Conservation (phyloP, 2,329 filamentous ascomycete species). For the Trichocomaceae sp. region DNA sequence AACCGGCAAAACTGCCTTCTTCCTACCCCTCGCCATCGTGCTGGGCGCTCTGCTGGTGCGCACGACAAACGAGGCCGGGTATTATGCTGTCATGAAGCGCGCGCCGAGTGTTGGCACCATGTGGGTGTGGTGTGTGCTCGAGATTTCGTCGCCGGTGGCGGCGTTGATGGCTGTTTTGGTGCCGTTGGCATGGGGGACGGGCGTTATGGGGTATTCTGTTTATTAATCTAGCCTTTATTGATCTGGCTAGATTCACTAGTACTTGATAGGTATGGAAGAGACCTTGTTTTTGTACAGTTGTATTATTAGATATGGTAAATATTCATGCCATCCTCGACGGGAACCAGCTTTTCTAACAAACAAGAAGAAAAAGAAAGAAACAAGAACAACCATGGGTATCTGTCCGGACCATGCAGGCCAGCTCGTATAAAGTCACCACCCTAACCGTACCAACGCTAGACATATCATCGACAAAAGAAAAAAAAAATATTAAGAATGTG, state of each 20-base stretch:
- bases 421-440: constrained; percentile 1
- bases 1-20: constrained; percentile 27
- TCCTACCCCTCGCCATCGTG: constrained; percentile 28
- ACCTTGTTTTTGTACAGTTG: too few relatives aligned
- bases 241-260: too few relatives aligned
- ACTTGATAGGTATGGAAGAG: too few relatives aligned
- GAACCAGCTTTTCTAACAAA: neutral
- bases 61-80: constrained; percentile 71
- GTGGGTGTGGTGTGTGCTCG: constrained; percentile 90
- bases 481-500: neutral
- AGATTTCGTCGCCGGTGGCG: constrained; percentile 67
- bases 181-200: constrained; percentile 45
- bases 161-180: constrained; percentile 45
- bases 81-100: constrained; percentile 84
- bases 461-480: neutral
- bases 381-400: constrained; percentile 8
- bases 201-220: constrained; percentile 10
- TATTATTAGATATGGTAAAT: neutral
- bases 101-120: constrained; percentile 82
- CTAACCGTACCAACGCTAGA: neutral
- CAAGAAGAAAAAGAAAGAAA: neutral
- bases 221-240: too few relatives aligned
- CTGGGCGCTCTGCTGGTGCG: constrained; percentile 72
- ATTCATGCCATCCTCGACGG: neutral
- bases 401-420: constrained; percentile 3